Conservation (phyloP, 164 flowering plant species). For the Vitis amurensis region DNA sequence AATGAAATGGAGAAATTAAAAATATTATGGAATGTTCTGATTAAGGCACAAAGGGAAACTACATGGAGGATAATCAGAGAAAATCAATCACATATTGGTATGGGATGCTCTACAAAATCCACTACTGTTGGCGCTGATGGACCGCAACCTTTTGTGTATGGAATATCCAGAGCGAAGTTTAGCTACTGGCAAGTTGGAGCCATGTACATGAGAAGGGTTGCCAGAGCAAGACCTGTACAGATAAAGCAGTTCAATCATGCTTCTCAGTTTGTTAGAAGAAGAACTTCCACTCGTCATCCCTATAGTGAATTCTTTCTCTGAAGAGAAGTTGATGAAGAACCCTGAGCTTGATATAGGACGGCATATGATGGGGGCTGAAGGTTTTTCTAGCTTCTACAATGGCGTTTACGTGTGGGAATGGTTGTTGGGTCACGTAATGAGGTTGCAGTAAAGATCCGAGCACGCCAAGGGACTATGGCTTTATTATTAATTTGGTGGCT, state of each 20-base stretch:
- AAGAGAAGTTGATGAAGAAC: neutral
- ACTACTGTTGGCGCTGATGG: slow-evolving; percentile 1
- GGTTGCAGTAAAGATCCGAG: neutral
- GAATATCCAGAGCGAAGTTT: neutral
- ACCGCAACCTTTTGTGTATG: slow-evolving; percentile 15
- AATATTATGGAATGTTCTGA: no score
- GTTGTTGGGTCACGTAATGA: neutral
- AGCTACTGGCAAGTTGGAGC: neutral
- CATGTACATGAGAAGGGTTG: neutral
- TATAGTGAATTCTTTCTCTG: no score
- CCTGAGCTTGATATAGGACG: neutral
- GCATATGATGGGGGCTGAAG: neutral
- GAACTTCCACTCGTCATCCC: slow-evolving; percentile 17
- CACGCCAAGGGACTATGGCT: slow-evolving; percentile 6
- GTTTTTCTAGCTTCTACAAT: neutral
- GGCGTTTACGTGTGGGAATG: slow-evolving; percentile 1
- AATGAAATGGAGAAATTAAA: neutral
- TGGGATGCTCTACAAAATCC: neutral
- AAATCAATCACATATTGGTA: slow-evolving; percentile 11
- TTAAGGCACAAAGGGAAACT: no score
- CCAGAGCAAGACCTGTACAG: slow-evolving; percentile 4
- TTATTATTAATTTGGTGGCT: no score
- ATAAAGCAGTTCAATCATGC: slow-evolving; percentile 6
- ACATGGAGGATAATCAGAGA: neutral
- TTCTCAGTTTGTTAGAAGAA: slow-evolving; percentile 14